Base-by-base conservation (phyloP, 2,329 filamentous ascomycete species). In the Aspergillus eucalypticola region DNA sequence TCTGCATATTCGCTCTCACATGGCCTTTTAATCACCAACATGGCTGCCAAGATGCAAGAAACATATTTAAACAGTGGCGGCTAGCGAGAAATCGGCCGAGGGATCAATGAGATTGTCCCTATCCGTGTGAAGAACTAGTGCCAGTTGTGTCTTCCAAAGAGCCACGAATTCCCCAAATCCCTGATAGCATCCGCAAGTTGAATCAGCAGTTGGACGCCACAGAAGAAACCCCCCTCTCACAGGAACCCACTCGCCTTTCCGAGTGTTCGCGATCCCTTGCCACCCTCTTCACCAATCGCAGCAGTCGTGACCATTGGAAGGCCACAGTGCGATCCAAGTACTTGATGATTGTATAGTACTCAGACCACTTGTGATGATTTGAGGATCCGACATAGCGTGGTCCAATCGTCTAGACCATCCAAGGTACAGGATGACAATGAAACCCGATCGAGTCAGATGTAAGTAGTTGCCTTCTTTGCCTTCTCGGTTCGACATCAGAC, bases 191-290 rank as follows among this genome's bases (percentile, higher is more conserved):
- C 46, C 29, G 46, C 46, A 50, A 29, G 46, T 50, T 50, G 46
- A 50, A 50, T 50, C 46, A 50, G 46, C 46, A 50, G 46, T n/a
- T 29, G n/a, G 46, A 50, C 27, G 46, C 46, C 46, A 29, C 46
- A 10, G 13, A 17, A 35, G 32, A 35, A 13, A 10, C 21, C 21
- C 46, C 25, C 13, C 23, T 44, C 41, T 21, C 41, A 11, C 25
- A n/a, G 8, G 13, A 32, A 50, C 8, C 46, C n/a, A 50, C 10
- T 27, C n/a, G 15, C n/a, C 46, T 8, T 19, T 17, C 27, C 46
- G 25, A 50, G 21, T 29, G 13, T 17, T 49, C 23, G 13, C 44
- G 13, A 25, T 49, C 11, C 15, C 15, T 27, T 23, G 11, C 44
- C 8, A 8, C 44, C 15, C 44, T 27, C 23, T 27, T 49, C 44